Evolutionary conservation across 2,329 filamentous ascomycete genomes (phyloP).

Genomic region (Emergomyces pasteurianus): DNA sequence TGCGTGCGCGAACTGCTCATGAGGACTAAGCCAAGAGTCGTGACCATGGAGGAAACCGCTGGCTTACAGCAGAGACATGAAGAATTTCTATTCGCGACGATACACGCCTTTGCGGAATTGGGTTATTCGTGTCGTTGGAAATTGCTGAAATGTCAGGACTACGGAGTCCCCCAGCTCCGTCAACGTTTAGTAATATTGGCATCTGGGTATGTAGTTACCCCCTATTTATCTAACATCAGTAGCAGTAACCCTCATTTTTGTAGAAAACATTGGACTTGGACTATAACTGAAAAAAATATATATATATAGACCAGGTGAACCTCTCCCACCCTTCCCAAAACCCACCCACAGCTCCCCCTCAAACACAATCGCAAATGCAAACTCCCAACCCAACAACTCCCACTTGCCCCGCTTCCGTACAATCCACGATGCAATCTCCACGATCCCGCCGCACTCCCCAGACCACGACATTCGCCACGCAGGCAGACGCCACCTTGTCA

Average conservation of each 20-base stretch:
- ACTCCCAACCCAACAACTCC: slow-evolving; percentile 5
- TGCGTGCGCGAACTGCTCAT: slow-evolving; percentile 42
- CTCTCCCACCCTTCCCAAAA: slow-evolving; percentile 51
- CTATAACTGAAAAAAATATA: not conserved
- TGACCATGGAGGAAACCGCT: slow-evolving; percentile 69
- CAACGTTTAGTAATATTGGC: slow-evolving; percentile 42
- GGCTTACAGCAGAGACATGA: slow-evolving; percentile 49
- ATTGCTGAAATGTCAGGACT: slow-evolving; percentile 40
- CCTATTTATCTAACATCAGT: no score
- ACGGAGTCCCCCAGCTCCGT: slow-evolving; percentile 39
- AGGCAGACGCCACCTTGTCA: slow-evolving; percentile 15
- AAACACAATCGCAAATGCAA: not conserved
- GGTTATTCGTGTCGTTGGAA: slow-evolving; percentile 63
- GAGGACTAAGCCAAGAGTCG: slow-evolving; percentile 50
- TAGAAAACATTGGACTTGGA: no score
- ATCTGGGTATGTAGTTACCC: slow-evolving; percentile 33
- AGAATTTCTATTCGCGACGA: slow-evolving; percentile 46
- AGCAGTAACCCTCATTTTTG: no score
- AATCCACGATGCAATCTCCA: slow-evolving; percentile 30
- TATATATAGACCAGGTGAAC: slow-evolving; percentile 52
- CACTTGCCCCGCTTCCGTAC: slow-evolving; percentile 26
- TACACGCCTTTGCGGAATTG: slow-evolving; percentile 51
- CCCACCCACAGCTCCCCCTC: slow-evolving; percentile 42
- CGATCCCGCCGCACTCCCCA: slow-evolving; percentile 28
- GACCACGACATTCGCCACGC: slow-evolving; percentile 31